These are phyloP conservation scores for Nepenthes gracilis DNA, from an alignment of 148 eudicot genomes.

Conservation along the genomic window DNA sequence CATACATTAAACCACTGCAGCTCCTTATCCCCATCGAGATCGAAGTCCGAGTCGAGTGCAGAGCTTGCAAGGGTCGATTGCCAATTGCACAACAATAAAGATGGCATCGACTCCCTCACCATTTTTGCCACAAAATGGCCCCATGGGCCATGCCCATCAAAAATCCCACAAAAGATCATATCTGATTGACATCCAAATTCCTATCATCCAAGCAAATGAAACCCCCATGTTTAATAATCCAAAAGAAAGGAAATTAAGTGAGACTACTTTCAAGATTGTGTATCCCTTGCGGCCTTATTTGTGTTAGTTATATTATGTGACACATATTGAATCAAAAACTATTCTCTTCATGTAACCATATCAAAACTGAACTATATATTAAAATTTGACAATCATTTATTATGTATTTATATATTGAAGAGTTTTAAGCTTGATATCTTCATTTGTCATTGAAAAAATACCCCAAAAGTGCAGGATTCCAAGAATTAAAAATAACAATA, in stretches of 20 bases:
- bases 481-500: no score
- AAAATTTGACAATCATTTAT: no score
- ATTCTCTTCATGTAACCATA: no score
- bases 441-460: no score
- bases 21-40: constrained; percentile 41
- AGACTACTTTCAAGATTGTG: neutral
- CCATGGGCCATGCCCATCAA: constrained; percentile 98
- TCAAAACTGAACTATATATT: no score
- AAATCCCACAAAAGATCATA: constrained; percentile 87
- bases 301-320: no score
- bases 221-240: constrained; percentile 1
- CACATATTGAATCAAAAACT: no score
- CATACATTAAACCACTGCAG: constrained; percentile 48
- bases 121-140: constrained; percentile 83
- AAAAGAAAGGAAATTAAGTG: neutral
- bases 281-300: no score
- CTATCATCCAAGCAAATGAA: constrained; percentile 24
- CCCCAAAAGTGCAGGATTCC: no score
- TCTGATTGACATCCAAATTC: constrained; percentile 89
- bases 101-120: constrained; percentile 76
- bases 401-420: no score
- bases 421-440: no score
- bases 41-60: constrained; percentile 46
- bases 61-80: constrained; percentile 57
- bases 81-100: constrained; percentile 68